Base-by-base conservation (phyloP, 495 filamentous ascomycete species). In the Hypoxylon fuscum region DNA sequence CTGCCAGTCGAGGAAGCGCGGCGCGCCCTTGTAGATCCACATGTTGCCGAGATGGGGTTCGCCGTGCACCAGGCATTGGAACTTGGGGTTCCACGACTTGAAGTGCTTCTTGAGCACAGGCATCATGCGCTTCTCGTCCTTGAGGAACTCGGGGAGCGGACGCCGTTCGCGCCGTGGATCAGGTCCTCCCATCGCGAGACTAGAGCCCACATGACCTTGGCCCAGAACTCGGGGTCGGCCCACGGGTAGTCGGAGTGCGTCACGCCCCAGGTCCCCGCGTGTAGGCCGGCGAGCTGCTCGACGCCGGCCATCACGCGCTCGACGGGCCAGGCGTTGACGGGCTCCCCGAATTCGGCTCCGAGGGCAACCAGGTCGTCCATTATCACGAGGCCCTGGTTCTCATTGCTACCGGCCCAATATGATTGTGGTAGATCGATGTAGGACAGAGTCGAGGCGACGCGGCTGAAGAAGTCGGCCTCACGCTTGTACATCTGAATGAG, bases 1-100 rank as follows among this genome's bases (percentile, higher is more conserved):
- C 12, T 62, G 64, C 68, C 68, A 71, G 34, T 71, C 69, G 14
- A 71, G 51, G 35, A 71, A 71, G 4, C 66, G 47, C 12, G 64
- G 64, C 14, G 27, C 42, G 5, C 46, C 62, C 1, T 66, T 21
- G 2, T 47, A 41, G 20, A 69, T 47, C 23, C 55, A 71, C 9
- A 64, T 57, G 40, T 71, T 71, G 5, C 69, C 69, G n/a, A 66
- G 48, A 23, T 71, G 69, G 1, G 69, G 31, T 15, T 71, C 69
- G 14, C 69, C 66, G 29, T 71, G 69, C 1, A 69, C 27, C 3
- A 71, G 48, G 15, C 57, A 66, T 7, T 42, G 62, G 35, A 69
- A 71, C 9, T 38, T 31, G 1, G 69, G 66, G 31, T 71, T 71
- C 9, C 59, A 41, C 25, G 58, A 44, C 0, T 17, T 43, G 25